Evolutionary conservation across 2,329 filamentous ascomycete genomes (phyloP).

Genomic region (Elsinoe fawcettii): DNA sequence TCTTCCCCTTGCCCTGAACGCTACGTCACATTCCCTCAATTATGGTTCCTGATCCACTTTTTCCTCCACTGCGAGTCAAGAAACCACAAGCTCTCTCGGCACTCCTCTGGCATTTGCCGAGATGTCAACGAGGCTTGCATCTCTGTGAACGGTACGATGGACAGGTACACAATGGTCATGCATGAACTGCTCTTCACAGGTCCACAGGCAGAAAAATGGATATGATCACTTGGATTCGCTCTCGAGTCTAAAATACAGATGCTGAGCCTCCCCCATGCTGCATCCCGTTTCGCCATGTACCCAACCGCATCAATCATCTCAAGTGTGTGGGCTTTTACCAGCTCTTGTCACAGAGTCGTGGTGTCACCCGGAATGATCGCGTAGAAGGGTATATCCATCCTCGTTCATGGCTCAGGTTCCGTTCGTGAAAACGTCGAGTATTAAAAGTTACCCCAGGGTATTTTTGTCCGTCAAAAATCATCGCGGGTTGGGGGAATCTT

Average conservation of each 20-base stretch:
- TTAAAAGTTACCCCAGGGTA: constrained; percentile 11
- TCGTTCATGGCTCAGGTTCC: background rate
- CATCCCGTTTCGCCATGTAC: background rate
- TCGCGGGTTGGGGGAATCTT: constrained; percentile 12
- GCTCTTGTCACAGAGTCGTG: background rate
- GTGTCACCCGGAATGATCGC: background rate
- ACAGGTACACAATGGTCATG: constrained; percentile 2
- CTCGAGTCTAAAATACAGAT: constrained; percentile 3
- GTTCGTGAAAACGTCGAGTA: background rate
- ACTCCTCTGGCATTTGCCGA: background rate
- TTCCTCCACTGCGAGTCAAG: too few species aligned
- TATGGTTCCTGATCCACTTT: background rate
- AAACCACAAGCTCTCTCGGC: background rate
- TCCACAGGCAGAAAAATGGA: background rate
- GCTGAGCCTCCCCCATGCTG: background rate
- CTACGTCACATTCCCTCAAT: background rate
- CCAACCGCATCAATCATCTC: constrained; percentile 5
- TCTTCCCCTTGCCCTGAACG: background rate
- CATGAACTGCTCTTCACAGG: background rate
- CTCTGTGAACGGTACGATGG: background rate
- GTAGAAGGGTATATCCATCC: background rate
- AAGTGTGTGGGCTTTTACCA: background rate
- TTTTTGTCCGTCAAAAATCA: constrained; percentile 10
- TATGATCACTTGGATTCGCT: background rate
- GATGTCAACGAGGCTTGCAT: background rate